A percentile compares a stretch with the other conserved stretches of the same genome.
These are phyloP conservation scores for Tetragonia tetragonoides DNA, from an alignment of 148 eudicot species.

Conservation along the genomic window DNA sequence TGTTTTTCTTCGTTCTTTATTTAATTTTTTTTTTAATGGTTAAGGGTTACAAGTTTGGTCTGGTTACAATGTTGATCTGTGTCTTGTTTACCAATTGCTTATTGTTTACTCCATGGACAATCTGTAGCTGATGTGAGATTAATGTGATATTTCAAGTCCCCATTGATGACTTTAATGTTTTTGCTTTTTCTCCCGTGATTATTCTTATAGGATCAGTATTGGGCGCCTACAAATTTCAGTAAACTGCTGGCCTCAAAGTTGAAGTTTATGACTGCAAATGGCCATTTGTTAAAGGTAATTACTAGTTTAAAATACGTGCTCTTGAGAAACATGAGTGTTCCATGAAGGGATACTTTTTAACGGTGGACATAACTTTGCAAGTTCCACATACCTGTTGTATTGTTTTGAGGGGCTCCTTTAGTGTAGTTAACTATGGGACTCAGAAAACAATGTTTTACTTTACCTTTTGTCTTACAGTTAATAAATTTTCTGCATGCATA, in stretches of 20 bases:
- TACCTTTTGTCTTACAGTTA: too few species aligned
- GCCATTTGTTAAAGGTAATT: constrained; percentile 66
- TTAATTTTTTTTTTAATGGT: too few species aligned
- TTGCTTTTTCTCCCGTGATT: neutral
- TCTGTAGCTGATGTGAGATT: too few species aligned
- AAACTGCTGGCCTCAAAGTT: constrained; percentile 52
- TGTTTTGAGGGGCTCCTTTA: neutral
- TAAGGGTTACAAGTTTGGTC: neutral
- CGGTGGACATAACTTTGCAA: neutral
- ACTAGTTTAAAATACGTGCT: neutral
- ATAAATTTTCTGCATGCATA: too few species aligned
- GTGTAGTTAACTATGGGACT: neutral
- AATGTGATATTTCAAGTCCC: neutral
- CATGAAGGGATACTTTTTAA: neutral
- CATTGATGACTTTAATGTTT: neutral
- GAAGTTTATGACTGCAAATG: constrained; percentile 56
- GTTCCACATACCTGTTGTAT: neutral
- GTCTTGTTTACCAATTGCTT: neutral
- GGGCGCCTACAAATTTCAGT: constrained; percentile 65
- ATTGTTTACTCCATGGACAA: neutral
- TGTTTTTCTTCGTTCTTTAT: neutral
- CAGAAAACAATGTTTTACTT: neutral
- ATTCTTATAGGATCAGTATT: constrained; percentile 61
- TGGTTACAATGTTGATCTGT: neutral
- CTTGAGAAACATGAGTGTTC: neutral